Base-by-base conservation (phyloP, 2,329 filamentous ascomycete species). In the Fusarium anthophilum region DNA sequence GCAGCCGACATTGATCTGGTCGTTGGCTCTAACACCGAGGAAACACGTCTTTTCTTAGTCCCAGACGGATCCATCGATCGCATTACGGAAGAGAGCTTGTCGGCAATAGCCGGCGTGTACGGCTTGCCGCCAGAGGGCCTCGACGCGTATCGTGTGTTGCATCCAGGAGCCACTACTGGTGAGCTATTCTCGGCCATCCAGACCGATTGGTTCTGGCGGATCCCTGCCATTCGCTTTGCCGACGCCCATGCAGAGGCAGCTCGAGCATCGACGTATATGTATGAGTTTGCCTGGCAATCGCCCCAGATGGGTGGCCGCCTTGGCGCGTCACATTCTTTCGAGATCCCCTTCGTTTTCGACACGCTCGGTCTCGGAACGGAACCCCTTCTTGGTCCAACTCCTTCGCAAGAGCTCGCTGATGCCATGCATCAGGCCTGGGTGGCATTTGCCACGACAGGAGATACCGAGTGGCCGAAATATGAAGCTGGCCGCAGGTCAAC, bases 381-480 rank as follows among this genome's bases (percentile, higher is more conserved):
- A 11, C 22, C 48, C 5, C 48, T 51, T 51, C 48, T 35, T 18
- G 48, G 48, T 8, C 48, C 48, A 51, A 5, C 48, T 3, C 48
- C 48, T 0, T 0, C 0, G 11, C 48, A 51, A 20, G 30, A 35
- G 3, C 22, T 51, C 11, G 48, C 17, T 20, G 48, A 51, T 12
- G 0, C 8, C 2, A 51, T 51, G 30, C 48, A 51, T 24, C 48
- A 1, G 22, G 48, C 48, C 8, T 51, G 30, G 48, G 48, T 51
- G 5, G 30, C 11, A 18, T 51, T 51, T 20, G 48, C 48, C 48
- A 35, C 22, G 5, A 51, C 5, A 18, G 48, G 48, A 51, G 22
- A 51, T 35, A 17, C 30, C 0, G 30, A 8, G 0, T 51, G 48
- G 48, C 30, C 30, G 17, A 51, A 35, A 18, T 51, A 51, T 35